A percentile compares a stretch with the other conserved stretches of the same genome.
These are phyloP conservation scores for Inga oerstediana DNA, from an alignment of 306 rosid species.

Conservation along the genomic window DNA sequence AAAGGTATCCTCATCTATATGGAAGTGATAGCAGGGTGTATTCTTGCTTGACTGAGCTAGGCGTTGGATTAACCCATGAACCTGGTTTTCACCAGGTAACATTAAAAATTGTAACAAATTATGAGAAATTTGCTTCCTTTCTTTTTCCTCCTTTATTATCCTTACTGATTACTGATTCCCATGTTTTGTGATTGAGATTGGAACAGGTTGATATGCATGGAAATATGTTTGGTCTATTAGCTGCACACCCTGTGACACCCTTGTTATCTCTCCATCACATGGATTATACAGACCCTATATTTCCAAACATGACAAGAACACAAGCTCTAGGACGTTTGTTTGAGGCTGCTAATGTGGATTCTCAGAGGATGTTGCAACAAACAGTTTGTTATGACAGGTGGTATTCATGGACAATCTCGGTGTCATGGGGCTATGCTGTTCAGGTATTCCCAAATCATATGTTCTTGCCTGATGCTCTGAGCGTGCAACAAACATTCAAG, in stretches of 20 bases:
- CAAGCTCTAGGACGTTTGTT: conserved; percentile 65
- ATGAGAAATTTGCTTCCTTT: not conserved
- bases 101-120: not conserved
- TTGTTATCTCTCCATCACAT: conserved; percentile 79
- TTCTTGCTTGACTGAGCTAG: conserved; percentile 87
- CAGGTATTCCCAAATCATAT: conserved; percentile 57
- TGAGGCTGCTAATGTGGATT: conserved; percentile 57
- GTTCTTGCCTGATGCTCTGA: conserved; percentile 55
- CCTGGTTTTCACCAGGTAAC: conserved; percentile 91
- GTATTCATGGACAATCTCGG: conserved; percentile 82
- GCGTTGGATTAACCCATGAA: conserved; percentile 78
- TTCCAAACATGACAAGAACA: conserved; percentile 69
- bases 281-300: conserved; percentile 64
- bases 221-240: conserved; percentile 70
- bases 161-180: not conserved
- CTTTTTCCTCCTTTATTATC: not conserved
- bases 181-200: conserved; percentile 26
- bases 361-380: conserved; percentile 78
- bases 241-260: conserved; percentile 82
- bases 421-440: conserved; percentile 95
- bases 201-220: conserved; percentile 74
- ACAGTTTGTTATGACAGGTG: conserved; percentile 79
- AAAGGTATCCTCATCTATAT: conserved; percentile 84
- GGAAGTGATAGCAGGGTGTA: conserved; percentile 84
- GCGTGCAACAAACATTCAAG: conserved; percentile 65